Evolutionary conservation across 768 basidiomycete genomes (phyloP).

Genomic region (Serendipita vermifera): DNA sequence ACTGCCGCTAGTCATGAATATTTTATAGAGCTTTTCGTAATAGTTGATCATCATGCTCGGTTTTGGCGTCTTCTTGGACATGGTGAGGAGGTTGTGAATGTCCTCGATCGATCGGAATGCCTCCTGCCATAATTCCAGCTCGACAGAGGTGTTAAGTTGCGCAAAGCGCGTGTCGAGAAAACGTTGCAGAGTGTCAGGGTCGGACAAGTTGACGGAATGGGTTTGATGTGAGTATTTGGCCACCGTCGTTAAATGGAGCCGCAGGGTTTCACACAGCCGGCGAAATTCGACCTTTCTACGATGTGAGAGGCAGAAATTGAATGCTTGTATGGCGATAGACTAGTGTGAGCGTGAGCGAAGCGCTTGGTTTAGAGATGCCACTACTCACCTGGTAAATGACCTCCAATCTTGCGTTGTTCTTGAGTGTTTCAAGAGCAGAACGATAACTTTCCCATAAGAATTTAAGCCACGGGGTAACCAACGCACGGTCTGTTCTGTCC

Average conservation of each 20-base stretch:
- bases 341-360: conserved; percentile 22
- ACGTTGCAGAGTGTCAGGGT: conserved; percentile 86
- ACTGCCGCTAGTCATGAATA: conserved; percentile 91
- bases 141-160: conserved; percentile 90
- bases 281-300: conserved; percentile 94
- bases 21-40: conserved; percentile 94
- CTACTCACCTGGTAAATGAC: conserved; percentile 76
- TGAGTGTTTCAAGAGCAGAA: conserved; percentile 86
- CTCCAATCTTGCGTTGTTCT: conserved; percentile 89
- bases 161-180: conserved; percentile 95
- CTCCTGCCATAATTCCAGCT: conserved; percentile 98
- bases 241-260: conserved; percentile 86
- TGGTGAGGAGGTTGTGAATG: conserved; percentile 86
- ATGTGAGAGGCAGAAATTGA: conserved; percentile 91
- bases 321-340: conserved; percentile 95
- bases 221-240: conserved; percentile 91
- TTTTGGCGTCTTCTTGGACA: conserved; percentile 85
- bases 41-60: conserved; percentile 98
- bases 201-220: conserved; percentile 89
- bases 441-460: conserved; percentile 99
- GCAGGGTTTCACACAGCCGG: conserved; percentile 88
- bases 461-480: conserved; percentile 95
- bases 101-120: conserved; percentile 98
- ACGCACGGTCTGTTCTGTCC: conserved; percentile 85
- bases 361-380: not conserved